These are phyloP conservation scores for Xanthoconium stramineum DNA, from an alignment of 768 basidiomycete genomes.

Conservation along the genomic window DNA sequence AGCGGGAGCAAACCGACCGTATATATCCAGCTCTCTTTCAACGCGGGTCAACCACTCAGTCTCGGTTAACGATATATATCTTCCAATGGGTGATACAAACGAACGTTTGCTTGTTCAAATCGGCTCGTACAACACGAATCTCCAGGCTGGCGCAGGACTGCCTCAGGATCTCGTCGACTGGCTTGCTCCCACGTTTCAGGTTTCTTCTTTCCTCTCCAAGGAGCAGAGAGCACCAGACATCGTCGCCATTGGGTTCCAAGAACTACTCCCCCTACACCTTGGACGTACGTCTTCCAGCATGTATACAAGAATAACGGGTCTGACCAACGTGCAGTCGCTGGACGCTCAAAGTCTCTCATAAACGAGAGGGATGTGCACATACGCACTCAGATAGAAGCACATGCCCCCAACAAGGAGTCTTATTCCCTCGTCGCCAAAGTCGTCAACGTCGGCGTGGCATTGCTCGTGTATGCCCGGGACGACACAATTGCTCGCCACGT, in stretches of 20 bases:
- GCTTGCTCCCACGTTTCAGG: slow-evolving; percentile 79
- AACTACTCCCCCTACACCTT: slow-evolving; percentile 85
- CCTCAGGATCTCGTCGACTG: slow-evolving; percentile 90
- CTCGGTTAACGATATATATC: too few species aligned
- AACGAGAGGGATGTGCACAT: slow-evolving; percentile 69
- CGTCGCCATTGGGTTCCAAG: slow-evolving; percentile 91
- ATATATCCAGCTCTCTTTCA: too few species aligned
- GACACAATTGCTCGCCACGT: slow-evolving; percentile 57
- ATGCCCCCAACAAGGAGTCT: slow-evolving; percentile 67
- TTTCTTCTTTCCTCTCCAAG: slow-evolving; percentile 66
- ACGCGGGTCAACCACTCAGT: too few species aligned
- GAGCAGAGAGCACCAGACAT: slow-evolving; percentile 73
- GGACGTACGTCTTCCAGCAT: slow-evolving; percentile 56
- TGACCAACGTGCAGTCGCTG: slow-evolving; percentile 55
- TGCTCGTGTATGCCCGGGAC: slow-evolving; percentile 84
- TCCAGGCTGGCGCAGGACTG: slow-evolving; percentile 70
- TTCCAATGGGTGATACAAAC: slow-evolving; percentile 17
- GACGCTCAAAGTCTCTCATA: slow-evolving; percentile 68
- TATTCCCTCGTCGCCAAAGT: slow-evolving; percentile 78
- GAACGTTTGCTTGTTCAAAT: slow-evolving; percentile 64
- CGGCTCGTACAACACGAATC: slow-evolving; percentile 88
- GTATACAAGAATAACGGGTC: neutral
- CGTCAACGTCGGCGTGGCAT: slow-evolving; percentile 82
- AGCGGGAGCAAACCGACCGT: too few species aligned
- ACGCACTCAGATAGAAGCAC: slow-evolving; percentile 65